Conservation (phyloP, 768 basidiomycete species). For the Nidula microcarpa region DNA sequence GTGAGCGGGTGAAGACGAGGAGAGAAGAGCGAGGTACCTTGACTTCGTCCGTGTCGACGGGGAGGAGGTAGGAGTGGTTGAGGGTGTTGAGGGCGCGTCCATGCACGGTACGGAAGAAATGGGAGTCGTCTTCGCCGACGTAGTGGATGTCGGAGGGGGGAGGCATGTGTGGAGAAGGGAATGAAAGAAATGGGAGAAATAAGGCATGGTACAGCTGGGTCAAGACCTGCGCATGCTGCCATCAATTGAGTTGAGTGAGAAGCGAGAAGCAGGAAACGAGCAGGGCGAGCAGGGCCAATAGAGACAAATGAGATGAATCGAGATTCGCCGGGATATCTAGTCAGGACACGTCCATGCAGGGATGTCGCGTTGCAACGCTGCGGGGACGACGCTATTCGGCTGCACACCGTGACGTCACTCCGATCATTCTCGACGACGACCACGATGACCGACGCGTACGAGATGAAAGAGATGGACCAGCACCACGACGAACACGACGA, state of each 20-base stretch:
- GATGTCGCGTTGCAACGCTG: no score
- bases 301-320: no score
- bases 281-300: neutral
- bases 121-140: constrained; percentile 40
- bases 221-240: neutral
- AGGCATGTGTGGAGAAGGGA: neutral
- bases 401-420: no score
- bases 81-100: constrained; percentile 54
- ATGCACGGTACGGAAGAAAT: constrained; percentile 52
- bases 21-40: constrained; percentile 31
- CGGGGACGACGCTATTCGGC: no score
- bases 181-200: neutral
- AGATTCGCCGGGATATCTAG: no score
- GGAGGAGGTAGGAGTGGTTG: constrained; percentile 57
- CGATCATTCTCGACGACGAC: no score
- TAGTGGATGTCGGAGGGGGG: constrained; percentile 6
- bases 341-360: no score
- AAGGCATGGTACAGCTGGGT: neutral
- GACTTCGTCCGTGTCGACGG: constrained; percentile 64
- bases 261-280: neutral
- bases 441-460: no score
- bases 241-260: neutral
- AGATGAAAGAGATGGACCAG: no score
- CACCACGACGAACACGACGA: no score
- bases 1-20: constrained; percentile 1